Evolutionary conservation across 176 grass and related monocot species (phyloP).

Genomic region (Juncus effusus): DNA sequence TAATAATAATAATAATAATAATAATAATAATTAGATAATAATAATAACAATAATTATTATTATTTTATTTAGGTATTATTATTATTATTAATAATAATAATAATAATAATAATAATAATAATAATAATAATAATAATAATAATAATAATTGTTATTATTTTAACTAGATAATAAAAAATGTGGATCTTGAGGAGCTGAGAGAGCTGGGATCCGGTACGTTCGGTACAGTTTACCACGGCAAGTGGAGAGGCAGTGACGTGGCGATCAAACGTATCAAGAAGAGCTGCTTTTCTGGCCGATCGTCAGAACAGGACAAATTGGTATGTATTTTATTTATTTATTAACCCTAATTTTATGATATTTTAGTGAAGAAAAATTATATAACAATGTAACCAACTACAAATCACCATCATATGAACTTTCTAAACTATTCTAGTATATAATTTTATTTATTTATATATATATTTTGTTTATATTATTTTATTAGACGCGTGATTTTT

Average conservation of each 20-base stretch:
- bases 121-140: neutral
- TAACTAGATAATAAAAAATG: slow-evolving; percentile 86
- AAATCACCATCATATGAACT: neutral
- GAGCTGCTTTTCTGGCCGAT: slow-evolving; percentile 82
- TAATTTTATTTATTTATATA: too few relatives aligned
- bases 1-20: too few relatives aligned
- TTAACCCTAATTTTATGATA: neutral
- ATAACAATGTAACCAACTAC: too few relatives aligned
- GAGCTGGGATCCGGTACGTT: slow-evolving; percentile 94
- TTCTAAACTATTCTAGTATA: neutral
- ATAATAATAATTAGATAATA: too few relatives aligned
- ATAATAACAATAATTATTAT: too few relatives aligned
- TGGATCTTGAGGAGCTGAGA: slow-evolving; percentile 93
- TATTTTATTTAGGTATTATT: too few relatives aligned
- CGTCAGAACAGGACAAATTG: slow-evolving; percentile 86
- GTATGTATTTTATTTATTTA: slow-evolving; percentile 33
- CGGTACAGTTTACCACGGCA: slow-evolving; percentile 96
- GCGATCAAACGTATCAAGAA: slow-evolving; percentile 99
- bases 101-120: too few relatives aligned
- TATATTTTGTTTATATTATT: slow-evolving; percentile 2
- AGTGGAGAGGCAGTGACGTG: slow-evolving; percentile 93
- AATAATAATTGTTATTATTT: neutral
- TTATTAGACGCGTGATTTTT: slow-evolving; percentile 83
- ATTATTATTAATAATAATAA: too few relatives aligned
- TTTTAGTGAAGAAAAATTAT: neutral